A percentile compares a stretch with the other conserved stretches of the same genome.
These are phyloP conservation scores for Cutaneotrichosporon cutaneum DNA, from an alignment of 1,284 basidiomycete genomes.

Conservation along the genomic window DNA sequence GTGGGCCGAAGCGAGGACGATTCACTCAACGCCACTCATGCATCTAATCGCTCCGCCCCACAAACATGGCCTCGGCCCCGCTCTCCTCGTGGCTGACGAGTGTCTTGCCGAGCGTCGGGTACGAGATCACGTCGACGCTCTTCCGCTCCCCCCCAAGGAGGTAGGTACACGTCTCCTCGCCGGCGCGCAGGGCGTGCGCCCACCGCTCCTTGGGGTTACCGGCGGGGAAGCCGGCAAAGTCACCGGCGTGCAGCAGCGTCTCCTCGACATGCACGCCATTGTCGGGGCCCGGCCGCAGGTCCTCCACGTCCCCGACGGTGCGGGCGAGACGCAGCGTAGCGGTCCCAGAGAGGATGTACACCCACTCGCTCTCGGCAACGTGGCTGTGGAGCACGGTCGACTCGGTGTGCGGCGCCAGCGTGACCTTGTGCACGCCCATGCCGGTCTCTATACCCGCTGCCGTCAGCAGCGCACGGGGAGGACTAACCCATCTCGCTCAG, in stretches of 20 bases:
- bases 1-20: not conserved
- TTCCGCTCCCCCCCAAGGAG: slow-evolving; percentile 24
- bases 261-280: slow-evolving; percentile 9
- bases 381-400: slow-evolving; percentile 36
- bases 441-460: slow-evolving; percentile 19
- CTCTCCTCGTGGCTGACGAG: slow-evolving; percentile 20
- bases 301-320: slow-evolving; percentile 10
- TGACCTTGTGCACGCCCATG: slow-evolving; percentile 32
- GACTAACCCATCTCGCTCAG: slow-evolving; percentile 33
- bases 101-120: slow-evolving; percentile 22
- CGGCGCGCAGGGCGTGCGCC: slow-evolving; percentile 20
- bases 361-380: slow-evolving; percentile 31
- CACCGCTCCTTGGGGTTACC: slow-evolving; percentile 20
- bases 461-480: not conserved
- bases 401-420: slow-evolving; percentile 26
- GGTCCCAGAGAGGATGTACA: slow-evolving; percentile 30
- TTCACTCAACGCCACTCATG: not conserved
- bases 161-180: slow-evolving; percentile 11
- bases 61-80: slow-evolving; percentile 21
- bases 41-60: slow-evolving; percentile 6
- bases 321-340: slow-evolving; percentile 24
- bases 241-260: slow-evolving; percentile 14
- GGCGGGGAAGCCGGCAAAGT: slow-evolving; percentile 27
- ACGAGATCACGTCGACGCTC: slow-evolving; percentile 21
- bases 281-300: slow-evolving; percentile 16